phyloP scores from a whole-genome alignment of 495 filamentous ascomycete species.

The Trypethelium eluteriae region DNA sequence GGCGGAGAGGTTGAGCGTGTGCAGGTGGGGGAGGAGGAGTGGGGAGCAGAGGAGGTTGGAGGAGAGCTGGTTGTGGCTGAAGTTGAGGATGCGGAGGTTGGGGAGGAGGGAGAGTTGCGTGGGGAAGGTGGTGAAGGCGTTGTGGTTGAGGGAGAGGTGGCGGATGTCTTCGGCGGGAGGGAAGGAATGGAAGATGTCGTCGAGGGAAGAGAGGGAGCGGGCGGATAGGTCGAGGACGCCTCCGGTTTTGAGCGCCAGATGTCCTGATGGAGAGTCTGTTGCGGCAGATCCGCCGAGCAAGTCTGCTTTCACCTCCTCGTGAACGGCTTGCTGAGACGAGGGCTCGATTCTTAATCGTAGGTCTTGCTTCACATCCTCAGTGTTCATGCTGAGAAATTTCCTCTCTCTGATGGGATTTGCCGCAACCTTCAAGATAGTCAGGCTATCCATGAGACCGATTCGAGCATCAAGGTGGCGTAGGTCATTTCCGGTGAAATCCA shows the following conservation, averaged over 20 bases:
- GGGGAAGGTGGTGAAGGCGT: constrained; percentile 64
- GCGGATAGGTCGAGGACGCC: constrained; percentile 39
- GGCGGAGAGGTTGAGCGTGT: constrained; percentile 61
- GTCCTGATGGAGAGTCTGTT: background rate
- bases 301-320: constrained; percentile 14
- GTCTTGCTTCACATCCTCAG: constrained; percentile 72
- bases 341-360: constrained; percentile 64
- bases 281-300: constrained; percentile 9
- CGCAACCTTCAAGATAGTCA: constrained; percentile 63
- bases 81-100: constrained; percentile 63
- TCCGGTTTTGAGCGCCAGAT: constrained; percentile 20
- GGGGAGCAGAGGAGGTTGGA: constrained; percentile 55
- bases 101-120: constrained; percentile 20
- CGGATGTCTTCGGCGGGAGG: constrained; percentile 40
- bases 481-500: constrained; percentile 78
- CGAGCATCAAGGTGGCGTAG: constrained; percentile 65
- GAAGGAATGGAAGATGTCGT: constrained; percentile 43
- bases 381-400: constrained; percentile 69
- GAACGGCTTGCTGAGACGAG: background rate
- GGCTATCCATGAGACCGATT: constrained; percentile 70
- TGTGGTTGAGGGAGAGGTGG: constrained; percentile 64
- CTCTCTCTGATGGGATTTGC: constrained; percentile 85
- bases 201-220: constrained; percentile 43
- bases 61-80: constrained; percentile 76
- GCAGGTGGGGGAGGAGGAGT: constrained; percentile 63